Conservation (phyloP, 106 monocot species). For the Iris macrosiphon region DNA sequence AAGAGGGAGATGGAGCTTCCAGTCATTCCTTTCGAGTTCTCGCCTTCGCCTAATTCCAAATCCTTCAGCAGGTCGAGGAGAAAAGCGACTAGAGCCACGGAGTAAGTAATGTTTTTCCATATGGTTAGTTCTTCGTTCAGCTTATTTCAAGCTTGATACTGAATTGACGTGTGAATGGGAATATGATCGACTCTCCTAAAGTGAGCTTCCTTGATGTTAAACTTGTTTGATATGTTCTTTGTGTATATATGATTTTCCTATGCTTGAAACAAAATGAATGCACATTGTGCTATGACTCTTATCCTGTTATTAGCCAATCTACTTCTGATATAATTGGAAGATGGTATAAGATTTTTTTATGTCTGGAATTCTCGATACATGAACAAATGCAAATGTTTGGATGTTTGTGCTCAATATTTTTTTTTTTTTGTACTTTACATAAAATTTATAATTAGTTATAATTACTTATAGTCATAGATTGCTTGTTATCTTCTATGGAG, state of each 20-base stretch:
- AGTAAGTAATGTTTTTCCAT: slow-evolving; percentile 1
- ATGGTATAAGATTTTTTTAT: too few relatives aligned
- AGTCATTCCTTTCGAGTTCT: slow-evolving; percentile 33
- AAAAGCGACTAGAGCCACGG: slow-evolving; percentile 14
- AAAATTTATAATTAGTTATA: too few relatives aligned
- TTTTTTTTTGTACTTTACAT: too few relatives aligned
- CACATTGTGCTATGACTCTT: background rate
- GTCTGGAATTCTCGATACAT: background rate
- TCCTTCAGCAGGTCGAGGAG: slow-evolving; percentile 14
- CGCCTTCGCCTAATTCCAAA: slow-evolving; percentile 40
- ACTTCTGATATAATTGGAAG: too few relatives aligned
- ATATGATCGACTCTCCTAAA: background rate
- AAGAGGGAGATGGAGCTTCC: slow-evolving; percentile 71
- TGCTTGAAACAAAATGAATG: background rate
- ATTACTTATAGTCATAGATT: too few relatives aligned
- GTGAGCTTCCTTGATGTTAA: background rate
- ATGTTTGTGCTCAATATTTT: background rate
- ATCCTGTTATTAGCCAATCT: too few relatives aligned
- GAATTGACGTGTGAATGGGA: background rate
- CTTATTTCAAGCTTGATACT: background rate
- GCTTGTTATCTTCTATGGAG: too few relatives aligned
- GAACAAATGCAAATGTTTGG: background rate
- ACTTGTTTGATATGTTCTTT: background rate
- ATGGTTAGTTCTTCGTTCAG: background rate
- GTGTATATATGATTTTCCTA: background rate